Evolutionary conservation across 2,329 filamentous ascomycete species (phyloP).

Genomic region (Graphiopsis chlorocephala): DNA sequence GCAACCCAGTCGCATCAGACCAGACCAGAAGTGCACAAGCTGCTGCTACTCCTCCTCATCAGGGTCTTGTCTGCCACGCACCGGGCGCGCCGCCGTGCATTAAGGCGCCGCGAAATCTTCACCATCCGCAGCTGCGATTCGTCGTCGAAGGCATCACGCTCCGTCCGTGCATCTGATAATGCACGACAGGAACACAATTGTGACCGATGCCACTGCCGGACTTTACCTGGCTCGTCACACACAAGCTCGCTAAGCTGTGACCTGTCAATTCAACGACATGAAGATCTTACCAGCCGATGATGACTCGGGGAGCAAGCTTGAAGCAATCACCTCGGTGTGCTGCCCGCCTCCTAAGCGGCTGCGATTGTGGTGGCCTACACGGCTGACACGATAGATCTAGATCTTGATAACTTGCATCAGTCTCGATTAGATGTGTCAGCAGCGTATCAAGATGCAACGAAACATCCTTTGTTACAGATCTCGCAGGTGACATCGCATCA

Average conservation of each 20-base stretch:
- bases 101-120: slow-evolving; percentile 6
- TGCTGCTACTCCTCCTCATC: neutral
- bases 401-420: neutral
- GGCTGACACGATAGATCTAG: neutral
- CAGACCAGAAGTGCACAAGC: neutral
- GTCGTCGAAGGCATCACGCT: neutral
- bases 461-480: slow-evolving; percentile 1
- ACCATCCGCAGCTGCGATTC: neutral
- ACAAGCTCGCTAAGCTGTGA: too few species aligned
- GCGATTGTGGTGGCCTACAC: neutral
- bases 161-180: neutral
- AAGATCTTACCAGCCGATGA: neutral
- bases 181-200: neutral
- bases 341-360: neutral
- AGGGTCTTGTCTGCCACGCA: neutral
- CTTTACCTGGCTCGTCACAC: slow-evolving; percentile 5
- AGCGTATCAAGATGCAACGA: neutral
- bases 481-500: neutral
- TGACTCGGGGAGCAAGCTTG: neutral
- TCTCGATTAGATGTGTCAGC: neutral
- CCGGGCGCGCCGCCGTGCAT: slow-evolving; percentile 4
- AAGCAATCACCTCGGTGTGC: neutral
- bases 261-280: neutral
- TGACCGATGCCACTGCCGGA: neutral
- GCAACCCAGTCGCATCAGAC: neutral